Percentiles rank a stretch among this genome's conserved stretches.
Evolutionary conservation across 768 basidiomycete genomes (phyloP).

Genomic region (Lactarius sp.): DNA sequence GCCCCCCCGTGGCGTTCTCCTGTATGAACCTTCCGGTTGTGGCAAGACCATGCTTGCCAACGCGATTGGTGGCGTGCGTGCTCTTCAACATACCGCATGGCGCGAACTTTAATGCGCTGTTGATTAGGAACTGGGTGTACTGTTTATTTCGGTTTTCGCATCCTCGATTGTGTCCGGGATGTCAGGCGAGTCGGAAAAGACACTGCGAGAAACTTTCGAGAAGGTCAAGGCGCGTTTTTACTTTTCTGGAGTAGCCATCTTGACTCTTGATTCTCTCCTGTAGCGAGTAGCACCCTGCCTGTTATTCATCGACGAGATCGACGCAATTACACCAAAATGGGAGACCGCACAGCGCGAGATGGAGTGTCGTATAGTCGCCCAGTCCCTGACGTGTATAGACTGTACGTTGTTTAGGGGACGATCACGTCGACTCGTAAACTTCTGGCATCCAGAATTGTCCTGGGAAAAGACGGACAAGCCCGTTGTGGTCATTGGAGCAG

Average conservation of each 20-base stretch:
- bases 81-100: neutral
- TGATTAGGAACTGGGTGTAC: slow-evolving; percentile 79
- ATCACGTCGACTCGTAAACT: neutral
- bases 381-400: slow-evolving; percentile 98
- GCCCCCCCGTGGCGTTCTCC: slow-evolving; percentile 84
- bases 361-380: slow-evolving; percentile 96
- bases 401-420: slow-evolving; percentile 46
- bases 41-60: slow-evolving; percentile 94
- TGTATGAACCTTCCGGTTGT: slow-evolving; percentile 96
- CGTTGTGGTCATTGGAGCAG: slow-evolving; percentile 92
- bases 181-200: slow-evolving; percentile 98
- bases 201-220: slow-evolving; percentile 91
- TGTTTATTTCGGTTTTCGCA: slow-evolving; percentile 91
- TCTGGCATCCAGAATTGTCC: slow-evolving; percentile 62
- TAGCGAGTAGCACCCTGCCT: slow-evolving; percentile 89
- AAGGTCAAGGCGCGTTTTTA: slow-evolving; percentile 74
- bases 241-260: neutral
- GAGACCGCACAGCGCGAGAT: slow-evolving; percentile 98
- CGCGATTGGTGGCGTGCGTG: slow-evolving; percentile 87
- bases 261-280: neutral
- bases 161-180: slow-evolving; percentile 96
- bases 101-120: neutral
- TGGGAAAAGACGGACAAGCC: slow-evolving; percentile 94
- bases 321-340: slow-evolving; percentile 94
- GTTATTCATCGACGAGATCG: slow-evolving; percentile 96